Conservation (phyloP, 176 grass and related monocot species). For the Oryza longistaminata region DNA sequence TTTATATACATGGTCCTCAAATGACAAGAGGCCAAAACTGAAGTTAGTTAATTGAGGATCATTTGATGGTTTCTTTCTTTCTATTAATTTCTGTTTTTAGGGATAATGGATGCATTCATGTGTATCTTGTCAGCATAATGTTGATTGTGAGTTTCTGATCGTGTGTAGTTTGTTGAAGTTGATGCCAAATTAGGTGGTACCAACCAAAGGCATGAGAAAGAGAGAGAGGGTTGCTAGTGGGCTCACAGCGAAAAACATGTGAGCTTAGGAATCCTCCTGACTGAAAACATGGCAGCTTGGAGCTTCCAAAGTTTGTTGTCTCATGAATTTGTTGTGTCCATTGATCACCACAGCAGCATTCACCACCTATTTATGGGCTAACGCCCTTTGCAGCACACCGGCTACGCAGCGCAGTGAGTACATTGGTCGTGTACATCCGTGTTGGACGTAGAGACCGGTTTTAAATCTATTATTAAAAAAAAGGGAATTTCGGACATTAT, state of each 20-base stretch:
- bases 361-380: no score
- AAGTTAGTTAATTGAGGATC: not conserved
- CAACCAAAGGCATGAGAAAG: conserved; percentile 31
- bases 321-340: no score
- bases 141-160: not conserved
- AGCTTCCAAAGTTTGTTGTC: not conserved
- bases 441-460: no score
- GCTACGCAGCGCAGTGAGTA: no score
- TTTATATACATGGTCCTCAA: not conserved
- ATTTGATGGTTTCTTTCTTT: not conserved
- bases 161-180: not conserved
- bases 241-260: conserved; percentile 27
- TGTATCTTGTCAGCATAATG: not conserved
- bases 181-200: conserved; percentile 34
- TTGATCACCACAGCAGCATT: no score
- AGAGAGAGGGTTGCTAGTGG: not conserved
- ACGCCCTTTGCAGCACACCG: no score
- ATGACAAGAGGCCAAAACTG: not conserved
- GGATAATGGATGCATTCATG: not conserved
- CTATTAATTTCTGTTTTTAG: not conserved
- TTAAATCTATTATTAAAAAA: no score
- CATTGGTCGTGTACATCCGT: no score
- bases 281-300: conserved; percentile 17
- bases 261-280: conserved; percentile 12
- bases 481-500: no score